Conservation (phyloP, 73 alveolate species). For the Paramecium primaurelia region DNA sequence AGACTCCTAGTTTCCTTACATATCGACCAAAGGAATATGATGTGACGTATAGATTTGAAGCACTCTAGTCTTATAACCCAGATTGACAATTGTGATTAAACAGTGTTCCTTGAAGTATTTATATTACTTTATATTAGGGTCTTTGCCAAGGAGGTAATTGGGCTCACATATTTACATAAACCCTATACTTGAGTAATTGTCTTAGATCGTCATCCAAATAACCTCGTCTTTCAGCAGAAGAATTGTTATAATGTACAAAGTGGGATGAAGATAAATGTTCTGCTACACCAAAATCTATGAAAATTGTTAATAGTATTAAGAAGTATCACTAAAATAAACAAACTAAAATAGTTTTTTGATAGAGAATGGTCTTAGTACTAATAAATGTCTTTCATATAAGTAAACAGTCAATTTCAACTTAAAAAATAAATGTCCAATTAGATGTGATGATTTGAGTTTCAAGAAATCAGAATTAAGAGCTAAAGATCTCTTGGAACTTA, state of each 20-base stretch:
- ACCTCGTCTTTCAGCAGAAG: constrained; percentile 9
- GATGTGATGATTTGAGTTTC: constrained; percentile 14
- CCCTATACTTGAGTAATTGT: neutral
- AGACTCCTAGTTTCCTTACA: neutral
- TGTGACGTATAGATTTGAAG: neutral
- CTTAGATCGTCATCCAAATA: neutral
- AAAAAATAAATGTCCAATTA: neutral
- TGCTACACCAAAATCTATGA: neutral
- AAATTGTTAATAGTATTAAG: neutral
- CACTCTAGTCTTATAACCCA: neutral
- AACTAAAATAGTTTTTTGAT: neutral
- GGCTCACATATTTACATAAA: constrained; percentile 6
- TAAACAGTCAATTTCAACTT: constrained; percentile 1
- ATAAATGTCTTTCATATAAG: neutral
- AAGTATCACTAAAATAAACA: neutral
- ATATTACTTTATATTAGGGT: neutral
- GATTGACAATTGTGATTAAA: neutral
- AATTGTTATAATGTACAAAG: neutral
- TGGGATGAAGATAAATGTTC: constrained; percentile 3
- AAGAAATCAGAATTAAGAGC: neutral
- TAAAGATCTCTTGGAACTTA: neutral
- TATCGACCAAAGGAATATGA: constrained; percentile 25
- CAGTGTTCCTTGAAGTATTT: neutral
- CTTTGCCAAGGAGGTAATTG: constrained; percentile 49
- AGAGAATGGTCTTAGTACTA: neutral